Evolutionary conservation across 2,329 filamentous ascomycete species (phyloP).

Genomic region (Ceratocystis colombiana): DNA sequence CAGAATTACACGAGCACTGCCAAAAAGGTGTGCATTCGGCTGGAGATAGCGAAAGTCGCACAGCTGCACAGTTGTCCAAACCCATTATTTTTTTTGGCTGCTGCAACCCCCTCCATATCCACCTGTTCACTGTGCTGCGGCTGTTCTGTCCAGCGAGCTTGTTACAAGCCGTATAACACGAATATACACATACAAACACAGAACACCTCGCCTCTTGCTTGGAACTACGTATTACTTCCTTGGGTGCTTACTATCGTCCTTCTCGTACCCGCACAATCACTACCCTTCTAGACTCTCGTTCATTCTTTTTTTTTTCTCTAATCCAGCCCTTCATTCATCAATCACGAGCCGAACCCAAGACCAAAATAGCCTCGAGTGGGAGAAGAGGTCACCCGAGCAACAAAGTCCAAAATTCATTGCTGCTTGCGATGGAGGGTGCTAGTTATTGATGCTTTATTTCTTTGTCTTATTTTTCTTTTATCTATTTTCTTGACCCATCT

Average conservation of each 20-base stretch:
- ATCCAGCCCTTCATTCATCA: background rate
- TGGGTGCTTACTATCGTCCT: conserved; percentile 1
- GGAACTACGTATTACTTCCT: background rate
- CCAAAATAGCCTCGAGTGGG: conserved; percentile 2
- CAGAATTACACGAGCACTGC: conserved; percentile 8
- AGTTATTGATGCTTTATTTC: conserved; percentile 5
- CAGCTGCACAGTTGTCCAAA: background rate
- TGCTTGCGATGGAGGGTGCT: conserved; percentile 5
- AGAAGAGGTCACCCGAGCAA: conserved; percentile 11
- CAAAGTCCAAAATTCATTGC: background rate
- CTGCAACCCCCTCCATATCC: background rate
- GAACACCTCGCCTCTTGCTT: background rate
- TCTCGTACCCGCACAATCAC: conserved; percentile 8
- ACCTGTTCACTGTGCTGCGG: background rate
- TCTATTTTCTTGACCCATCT: background rate
- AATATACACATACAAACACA: background rate
- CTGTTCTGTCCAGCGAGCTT: background rate
- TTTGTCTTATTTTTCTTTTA: conserved; percentile 10
- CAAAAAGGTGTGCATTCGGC: conserved; percentile 4
- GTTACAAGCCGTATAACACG: background rate
- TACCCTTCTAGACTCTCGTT: conserved; percentile 2
- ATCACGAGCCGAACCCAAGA: background rate
- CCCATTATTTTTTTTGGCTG: background rate
- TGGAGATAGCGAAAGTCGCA: conserved; percentile 11
- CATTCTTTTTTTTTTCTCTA: background rate